phyloP scores from a whole-genome alignment of 306 rosid species.

The Gleditsia sinensis region DNA sequence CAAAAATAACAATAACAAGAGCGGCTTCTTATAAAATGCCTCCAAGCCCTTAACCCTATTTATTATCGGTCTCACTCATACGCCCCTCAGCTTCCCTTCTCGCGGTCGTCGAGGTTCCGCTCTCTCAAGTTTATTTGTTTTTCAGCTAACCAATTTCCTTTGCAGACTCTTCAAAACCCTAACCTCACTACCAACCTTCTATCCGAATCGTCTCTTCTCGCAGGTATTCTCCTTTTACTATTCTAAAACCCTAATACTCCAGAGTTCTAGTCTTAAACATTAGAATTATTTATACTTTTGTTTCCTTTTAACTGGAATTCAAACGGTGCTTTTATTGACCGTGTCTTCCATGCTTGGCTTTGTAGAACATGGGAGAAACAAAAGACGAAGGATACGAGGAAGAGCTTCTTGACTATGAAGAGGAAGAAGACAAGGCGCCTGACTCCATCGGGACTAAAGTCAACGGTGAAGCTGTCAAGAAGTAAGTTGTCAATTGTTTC shows the following conservation, averaged over 20 bases:
- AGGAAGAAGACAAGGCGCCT: constrained; percentile 92
- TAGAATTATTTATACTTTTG: constrained; percentile 3
- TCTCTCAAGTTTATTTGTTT: constrained; percentile 41
- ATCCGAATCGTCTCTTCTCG: constrained; percentile 25
- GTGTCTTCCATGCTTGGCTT: neutral
- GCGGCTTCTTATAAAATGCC: neutral
- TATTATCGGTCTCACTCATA: neutral
- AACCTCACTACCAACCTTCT: constrained; percentile 24
- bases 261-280: constrained; percentile 34
- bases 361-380: constrained; percentile 83
- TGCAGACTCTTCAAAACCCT: constrained; percentile 72
- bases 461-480: constrained; percentile 91
- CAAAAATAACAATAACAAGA: too few species aligned
- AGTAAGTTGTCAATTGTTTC: constrained; percentile 48
- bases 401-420: constrained; percentile 97
- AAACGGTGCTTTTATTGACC: neutral
- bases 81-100: neutral
- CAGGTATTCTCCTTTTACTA: constrained; percentile 44
- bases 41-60: constrained; percentile 33
- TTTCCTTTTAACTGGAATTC: neutral
- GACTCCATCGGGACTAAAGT: constrained; percentile 77
- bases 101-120: constrained; percentile 40
- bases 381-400: constrained; percentile 90
- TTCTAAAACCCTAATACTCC: constrained; percentile 41
- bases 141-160: constrained; percentile 74